Base-by-base conservation (phyloP, 2,329 filamentous ascomycete species). In the Blastomyces emzantsi region DNA sequence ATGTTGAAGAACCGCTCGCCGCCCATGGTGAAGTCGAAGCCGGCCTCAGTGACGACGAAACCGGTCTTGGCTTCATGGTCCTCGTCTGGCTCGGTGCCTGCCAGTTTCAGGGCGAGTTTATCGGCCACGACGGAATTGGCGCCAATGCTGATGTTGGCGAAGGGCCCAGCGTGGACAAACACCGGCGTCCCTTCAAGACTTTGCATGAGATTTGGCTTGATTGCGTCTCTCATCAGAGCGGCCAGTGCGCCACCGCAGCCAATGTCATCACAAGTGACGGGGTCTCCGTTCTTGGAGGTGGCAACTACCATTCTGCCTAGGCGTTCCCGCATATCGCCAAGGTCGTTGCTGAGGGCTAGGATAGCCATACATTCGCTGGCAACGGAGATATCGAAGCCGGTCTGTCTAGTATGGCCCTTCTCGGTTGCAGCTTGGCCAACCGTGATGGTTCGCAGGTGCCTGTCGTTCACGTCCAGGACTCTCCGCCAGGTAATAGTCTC, bases 1-100 rank as follows among this genome's bases (percentile, higher is more conserved):
- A 99, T 97, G 82, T 99, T 97, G 86, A 99, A 97, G 84, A 99
- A 99, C 61, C 94, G 89, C 83, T 99, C 94, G 67, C 94, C 94
- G 68, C 94, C 94, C 94, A 99, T 99, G 71, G 94, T 97, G 80
- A 99, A 99, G 78, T 99, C 94, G 76, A 99, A 99, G 11, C 94
- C 94, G 62, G 94, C 93, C 77, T 99, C 94, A 1, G 94, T 99
- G 47, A 99, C 87, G 28, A 97, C 93, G 71, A 94, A 97, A 11
- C 94, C 94, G 39, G 90, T 85, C 82, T 94, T 93, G 69, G 87
- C 81, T 60, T 86, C 81, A 72, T 92, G 85, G 70, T 95, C 85
- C 80, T 97, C 94, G 68, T 96, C 93, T 6, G 87, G 84, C 78
- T 99, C 94, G 1, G 93, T 97, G 72, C 94, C 94, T 4, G 92